Conservation (phyloP, 2,329 filamentous ascomycete species). For the Colletotrichum destructivum region DNA sequence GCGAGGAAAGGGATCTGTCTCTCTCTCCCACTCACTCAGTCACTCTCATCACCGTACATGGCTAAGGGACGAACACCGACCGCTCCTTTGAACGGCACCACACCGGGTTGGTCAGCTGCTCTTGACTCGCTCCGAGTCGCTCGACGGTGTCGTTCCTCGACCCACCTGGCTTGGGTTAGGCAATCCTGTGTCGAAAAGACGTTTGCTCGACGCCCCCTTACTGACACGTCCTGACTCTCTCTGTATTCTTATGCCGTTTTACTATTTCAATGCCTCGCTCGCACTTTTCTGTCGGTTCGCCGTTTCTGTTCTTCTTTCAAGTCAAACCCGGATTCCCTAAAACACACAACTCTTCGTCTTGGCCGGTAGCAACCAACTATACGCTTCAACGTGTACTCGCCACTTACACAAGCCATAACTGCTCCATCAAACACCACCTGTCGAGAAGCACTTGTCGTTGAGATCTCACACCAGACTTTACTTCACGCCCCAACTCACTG, state of each 20-base stretch:
- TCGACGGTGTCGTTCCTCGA: slow-evolving; percentile 37
- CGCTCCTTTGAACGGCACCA: slow-evolving; percentile 36
- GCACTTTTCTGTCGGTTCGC: neutral
- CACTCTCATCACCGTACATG: slow-evolving; percentile 16
- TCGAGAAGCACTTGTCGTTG: neutral
- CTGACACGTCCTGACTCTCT: slow-evolving; percentile 23
- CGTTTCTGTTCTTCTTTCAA: neutral
- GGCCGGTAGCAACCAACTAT: neutral
- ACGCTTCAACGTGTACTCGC: too few species aligned
- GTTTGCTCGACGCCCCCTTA: slow-evolving; percentile 38
- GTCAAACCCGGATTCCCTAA: neutral
- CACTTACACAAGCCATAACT: neutral
- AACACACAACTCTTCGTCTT: neutral
- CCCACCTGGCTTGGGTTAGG: slow-evolving; percentile 44
- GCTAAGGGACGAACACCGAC: slow-evolving; percentile 41
- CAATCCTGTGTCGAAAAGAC: slow-evolving; percentile 43
- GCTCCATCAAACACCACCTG: neutral
- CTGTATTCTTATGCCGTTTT: slow-evolving; percentile 10
- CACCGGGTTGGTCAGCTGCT: slow-evolving; percentile 33
- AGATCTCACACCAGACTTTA: neutral
- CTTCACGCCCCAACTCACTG: neutral
- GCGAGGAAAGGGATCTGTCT: slow-evolving; percentile 14
- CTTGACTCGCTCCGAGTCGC: slow-evolving; percentile 42
- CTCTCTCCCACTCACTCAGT: too few species aligned
- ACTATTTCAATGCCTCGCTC: slow-evolving; percentile 23